phyloP scores from a whole-genome alignment of 2,329 filamentous ascomycete species.

The Aspergillus viridinutans region DNA sequence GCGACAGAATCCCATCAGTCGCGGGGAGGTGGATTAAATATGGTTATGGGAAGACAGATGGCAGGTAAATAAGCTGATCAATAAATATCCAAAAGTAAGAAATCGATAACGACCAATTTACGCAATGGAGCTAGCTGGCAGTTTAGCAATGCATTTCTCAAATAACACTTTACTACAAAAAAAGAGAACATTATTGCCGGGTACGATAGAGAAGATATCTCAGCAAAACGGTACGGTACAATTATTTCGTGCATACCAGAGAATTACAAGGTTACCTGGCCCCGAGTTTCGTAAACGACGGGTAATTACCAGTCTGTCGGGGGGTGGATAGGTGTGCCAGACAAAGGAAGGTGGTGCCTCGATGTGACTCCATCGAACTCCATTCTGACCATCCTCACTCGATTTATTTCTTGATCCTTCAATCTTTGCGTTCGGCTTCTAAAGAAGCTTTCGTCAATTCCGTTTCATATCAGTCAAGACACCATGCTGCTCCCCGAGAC shows the following conservation, averaged over 20 bases:
- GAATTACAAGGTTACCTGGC: background rate
- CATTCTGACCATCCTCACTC: background rate
- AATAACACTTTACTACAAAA: background rate
- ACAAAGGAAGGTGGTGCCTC: background rate
- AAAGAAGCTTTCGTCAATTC: background rate
- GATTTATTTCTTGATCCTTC: background rate
- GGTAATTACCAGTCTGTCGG: conserved; percentile 1
- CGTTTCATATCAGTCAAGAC: conserved; percentile 9
- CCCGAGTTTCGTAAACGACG: background rate
- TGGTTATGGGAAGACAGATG: background rate
- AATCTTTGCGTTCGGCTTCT: background rate
- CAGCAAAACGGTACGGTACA: background rate
- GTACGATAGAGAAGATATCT: background rate
- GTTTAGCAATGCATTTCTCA: background rate
- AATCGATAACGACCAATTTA: background rate
- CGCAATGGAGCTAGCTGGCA: background rate
- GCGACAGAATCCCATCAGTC: conserved; percentile 28
- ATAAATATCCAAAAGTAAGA: background rate
- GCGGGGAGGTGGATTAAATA: conserved; percentile 9
- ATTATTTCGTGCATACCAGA: background rate
- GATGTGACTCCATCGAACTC: background rate
- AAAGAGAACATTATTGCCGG: background rate
- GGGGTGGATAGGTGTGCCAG: background rate
- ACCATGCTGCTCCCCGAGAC: conserved; percentile 34
- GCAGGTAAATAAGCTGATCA: background rate